phyloP scores from a whole-genome alignment of 345 rosid species.

The Syzygium oleosum region DNA sequence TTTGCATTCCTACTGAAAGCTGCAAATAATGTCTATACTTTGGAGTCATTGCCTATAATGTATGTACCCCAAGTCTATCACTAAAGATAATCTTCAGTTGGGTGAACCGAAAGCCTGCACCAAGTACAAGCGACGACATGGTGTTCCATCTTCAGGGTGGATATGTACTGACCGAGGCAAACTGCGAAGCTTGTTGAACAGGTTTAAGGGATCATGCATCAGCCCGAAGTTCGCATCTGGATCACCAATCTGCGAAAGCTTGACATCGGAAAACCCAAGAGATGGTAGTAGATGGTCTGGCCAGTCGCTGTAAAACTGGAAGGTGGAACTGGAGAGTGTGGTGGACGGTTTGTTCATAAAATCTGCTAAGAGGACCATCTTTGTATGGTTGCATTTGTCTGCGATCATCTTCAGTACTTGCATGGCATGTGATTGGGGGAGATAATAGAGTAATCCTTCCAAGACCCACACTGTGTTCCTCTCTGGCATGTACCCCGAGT shows the following conservation, averaged over 20 bases:
- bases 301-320: constrained; percentile 90
- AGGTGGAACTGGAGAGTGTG: constrained; percentile 53
- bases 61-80: constrained; percentile 8
- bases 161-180: constrained; percentile 67
- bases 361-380: constrained; percentile 83
- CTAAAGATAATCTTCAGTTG: constrained; percentile 22
- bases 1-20: not conserved
- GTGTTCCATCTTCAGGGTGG: constrained; percentile 88
- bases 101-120: constrained; percentile 87
- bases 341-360: constrained; percentile 91
- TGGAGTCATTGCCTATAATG: constrained; percentile 4
- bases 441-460: constrained; percentile 90
- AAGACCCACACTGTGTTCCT: constrained; percentile 84
- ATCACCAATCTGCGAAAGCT: constrained; percentile 86
- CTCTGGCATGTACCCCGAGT: constrained; percentile 59
- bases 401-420: constrained; percentile 83
- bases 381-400: constrained; percentile 44
- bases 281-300: constrained; percentile 86
- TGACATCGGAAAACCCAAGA: constrained; percentile 75
- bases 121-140: constrained; percentile 87
- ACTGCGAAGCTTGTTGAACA: constrained; percentile 74
- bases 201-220: constrained; percentile 58
- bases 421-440: constrained; percentile 70
- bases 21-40: not conserved
- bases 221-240: constrained; percentile 92